These are phyloP conservation scores for Pestalotiopsis sp. DNA, from an alignment of 2,329 filamentous ascomycete species.

Conservation along the genomic window DNA sequence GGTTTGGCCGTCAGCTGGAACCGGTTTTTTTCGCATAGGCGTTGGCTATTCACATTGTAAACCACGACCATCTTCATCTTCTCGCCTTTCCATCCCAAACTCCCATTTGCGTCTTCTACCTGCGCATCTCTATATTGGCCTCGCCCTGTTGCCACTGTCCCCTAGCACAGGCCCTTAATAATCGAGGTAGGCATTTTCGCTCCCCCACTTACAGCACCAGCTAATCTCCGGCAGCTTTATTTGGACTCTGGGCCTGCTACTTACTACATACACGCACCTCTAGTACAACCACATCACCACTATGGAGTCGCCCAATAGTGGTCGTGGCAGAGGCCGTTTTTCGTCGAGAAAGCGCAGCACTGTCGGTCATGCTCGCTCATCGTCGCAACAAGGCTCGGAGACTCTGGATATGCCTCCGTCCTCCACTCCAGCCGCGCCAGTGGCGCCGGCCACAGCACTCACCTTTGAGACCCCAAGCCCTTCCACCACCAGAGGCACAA, in stretches of 20 bases:
- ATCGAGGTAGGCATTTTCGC: slow-evolving; percentile 10
- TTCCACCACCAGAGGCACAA: slow-evolving; percentile 39
- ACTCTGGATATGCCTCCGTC: slow-evolving; percentile 22
- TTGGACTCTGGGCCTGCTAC: not conserved
- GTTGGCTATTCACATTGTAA: not conserved
- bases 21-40: not conserved
- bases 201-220: slow-evolving; percentile 33
- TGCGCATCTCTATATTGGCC: not conserved
- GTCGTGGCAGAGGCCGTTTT: slow-evolving; percentile 27
- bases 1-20: not conserved
- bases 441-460: slow-evolving; percentile 23
- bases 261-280: not conserved
- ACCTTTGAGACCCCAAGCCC: slow-evolving; percentile 32
- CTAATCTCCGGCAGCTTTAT: slow-evolving; percentile 29
- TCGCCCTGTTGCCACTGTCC: not conserved
- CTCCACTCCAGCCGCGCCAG: slow-evolving; percentile 20
- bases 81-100: not conserved
- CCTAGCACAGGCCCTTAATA: not conserved
- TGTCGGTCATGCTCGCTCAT: slow-evolving; percentile 20
- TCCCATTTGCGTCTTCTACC: not conserved
- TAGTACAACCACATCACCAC: slow-evolving; percentile 2
- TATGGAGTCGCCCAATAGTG: slow-evolving; percentile 31
- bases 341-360: slow-evolving; percentile 30
- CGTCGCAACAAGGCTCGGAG: slow-evolving; percentile 23
- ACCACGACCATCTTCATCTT: not conserved